Conservation (phyloP, 2,329 filamentous ascomycete genomes). For the Aaosphaeria pasadenensis region DNA sequence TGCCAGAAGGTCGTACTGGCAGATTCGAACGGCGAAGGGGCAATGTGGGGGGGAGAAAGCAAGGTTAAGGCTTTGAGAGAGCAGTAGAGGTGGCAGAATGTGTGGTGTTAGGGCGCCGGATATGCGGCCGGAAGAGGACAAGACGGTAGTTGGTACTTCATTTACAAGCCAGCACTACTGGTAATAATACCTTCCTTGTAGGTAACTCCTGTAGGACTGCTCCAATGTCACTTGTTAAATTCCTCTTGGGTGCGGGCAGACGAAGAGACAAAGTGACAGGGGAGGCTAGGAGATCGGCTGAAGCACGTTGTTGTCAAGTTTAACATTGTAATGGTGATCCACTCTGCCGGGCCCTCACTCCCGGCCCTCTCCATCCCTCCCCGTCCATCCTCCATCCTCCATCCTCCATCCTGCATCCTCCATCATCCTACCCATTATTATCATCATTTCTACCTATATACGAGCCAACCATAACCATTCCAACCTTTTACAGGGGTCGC, state of each 20-base stretch:
- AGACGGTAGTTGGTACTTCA: slow-evolving; percentile 22
- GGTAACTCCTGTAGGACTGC: neutral
- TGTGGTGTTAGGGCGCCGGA: slow-evolving; percentile 12
- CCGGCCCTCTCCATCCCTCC: neutral
- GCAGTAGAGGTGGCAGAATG: slow-evolving; percentile 6
- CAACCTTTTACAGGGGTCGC: too few species aligned
- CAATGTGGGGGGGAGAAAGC: too few species aligned
- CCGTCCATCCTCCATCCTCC: neutral
- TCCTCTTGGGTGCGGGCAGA: neutral
- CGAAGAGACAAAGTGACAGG: slow-evolving; percentile 5
- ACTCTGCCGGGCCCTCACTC: neutral
- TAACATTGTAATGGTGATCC: slow-evolving; percentile 10
- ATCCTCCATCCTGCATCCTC: too few species aligned
- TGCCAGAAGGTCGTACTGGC: slow-evolving; percentile 20
- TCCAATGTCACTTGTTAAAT: neutral
- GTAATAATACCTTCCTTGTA: too few species aligned
- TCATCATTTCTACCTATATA: too few species aligned
- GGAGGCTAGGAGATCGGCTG: slow-evolving; percentile 8
- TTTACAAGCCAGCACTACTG: slow-evolving; percentile 17
- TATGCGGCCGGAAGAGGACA: neutral
- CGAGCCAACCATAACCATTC: too few species aligned
- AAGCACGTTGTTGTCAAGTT: slow-evolving; percentile 9
- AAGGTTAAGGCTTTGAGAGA: slow-evolving; percentile 5
- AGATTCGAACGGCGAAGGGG: slow-evolving; percentile 15
- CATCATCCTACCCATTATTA: too few species aligned